These are phyloP conservation scores for Vitis cinerea DNA, from an alignment of 164 flowering plant species.

Conservation along the genomic window DNA sequence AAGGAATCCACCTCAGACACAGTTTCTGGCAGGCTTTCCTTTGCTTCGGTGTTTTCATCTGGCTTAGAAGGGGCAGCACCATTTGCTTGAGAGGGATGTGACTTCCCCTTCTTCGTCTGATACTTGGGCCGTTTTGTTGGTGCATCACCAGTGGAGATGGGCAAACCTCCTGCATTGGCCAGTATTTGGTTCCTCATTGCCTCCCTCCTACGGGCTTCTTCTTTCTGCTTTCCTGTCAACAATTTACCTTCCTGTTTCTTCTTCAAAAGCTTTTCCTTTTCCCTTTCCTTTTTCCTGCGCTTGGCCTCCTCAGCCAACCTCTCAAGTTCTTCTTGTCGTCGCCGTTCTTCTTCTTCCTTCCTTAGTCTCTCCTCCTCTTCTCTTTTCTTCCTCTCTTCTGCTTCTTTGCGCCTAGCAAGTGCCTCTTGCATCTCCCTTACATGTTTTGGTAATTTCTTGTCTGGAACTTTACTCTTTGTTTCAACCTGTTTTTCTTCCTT, in stretches of 20 bases:
- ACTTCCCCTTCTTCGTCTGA: slow-evolving; percentile 68
- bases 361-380: slow-evolving; percentile 89
- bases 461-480: slow-evolving; percentile 24
- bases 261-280: slow-evolving; percentile 82
- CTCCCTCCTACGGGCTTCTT: slow-evolving; percentile 76
- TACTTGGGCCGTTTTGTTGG: slow-evolving; percentile 71
- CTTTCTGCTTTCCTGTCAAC: slow-evolving; percentile 88
- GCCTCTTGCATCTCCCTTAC: slow-evolving; percentile 49
- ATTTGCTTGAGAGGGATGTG: slow-evolving; percentile 44
- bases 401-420: slow-evolving; percentile 79
- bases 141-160: slow-evolving; percentile 30
- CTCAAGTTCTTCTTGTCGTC: slow-evolving; percentile 74
- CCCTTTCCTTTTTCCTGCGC: slow-evolving; percentile 81
- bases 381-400: slow-evolving; percentile 75
- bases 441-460: slow-evolving; percentile 62
- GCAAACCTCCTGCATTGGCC: slow-evolving; percentile 41
- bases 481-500: slow-evolving; percentile 43
- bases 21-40: slow-evolving; percentile 28
- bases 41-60: slow-evolving; percentile 33
- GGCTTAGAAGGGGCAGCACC: slow-evolving; percentile 34
- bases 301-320: slow-evolving; percentile 83
- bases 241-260: slow-evolving; percentile 83
- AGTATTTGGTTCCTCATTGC: slow-evolving; percentile 85
- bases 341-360: slow-evolving; percentile 91
- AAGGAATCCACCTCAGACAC: slow-evolving; percentile 25